These are phyloP conservation scores for Sporodiniella umbellata DNA, from an alignment of 371 early-diverging fungal species.

Conservation along the genomic window DNA sequence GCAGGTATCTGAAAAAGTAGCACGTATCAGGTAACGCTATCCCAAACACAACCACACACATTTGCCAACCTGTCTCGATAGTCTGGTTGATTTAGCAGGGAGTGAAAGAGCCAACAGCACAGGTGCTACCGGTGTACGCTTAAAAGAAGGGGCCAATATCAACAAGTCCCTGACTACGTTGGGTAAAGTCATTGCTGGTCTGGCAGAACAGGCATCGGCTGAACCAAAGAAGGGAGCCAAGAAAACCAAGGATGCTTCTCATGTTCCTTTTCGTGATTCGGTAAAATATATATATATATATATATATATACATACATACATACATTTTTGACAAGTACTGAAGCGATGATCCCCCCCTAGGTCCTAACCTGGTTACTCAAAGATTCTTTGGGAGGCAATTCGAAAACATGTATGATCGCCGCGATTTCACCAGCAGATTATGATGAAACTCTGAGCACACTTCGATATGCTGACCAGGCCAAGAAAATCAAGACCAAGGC, in stretches of 20 bases:
- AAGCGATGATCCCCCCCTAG: too few relatives aligned
- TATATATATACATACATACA: too few relatives aligned
- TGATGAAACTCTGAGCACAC: conserved; percentile 85
- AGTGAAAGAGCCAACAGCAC: conserved; percentile 96
- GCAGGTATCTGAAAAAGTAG: conserved; percentile 74
- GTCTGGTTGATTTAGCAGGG: conserved; percentile 90
- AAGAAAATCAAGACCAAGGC: conserved; percentile 84
- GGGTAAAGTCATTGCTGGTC: conserved; percentile 95
- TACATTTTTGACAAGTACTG: too few relatives aligned
- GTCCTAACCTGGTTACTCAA: conserved; percentile 85
- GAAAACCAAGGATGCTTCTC: conserved; percentile 49
- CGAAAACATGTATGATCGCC: conserved; percentile 85
- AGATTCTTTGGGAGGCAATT: conserved; percentile 84
- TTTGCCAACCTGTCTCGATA: conserved; percentile 14
- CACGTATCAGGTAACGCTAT: conserved; percentile 49
- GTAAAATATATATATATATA: conserved; percentile 50
- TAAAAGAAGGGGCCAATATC: conserved; percentile 98
- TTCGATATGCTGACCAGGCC: conserved; percentile 88
- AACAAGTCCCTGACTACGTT: conserved; percentile 94
- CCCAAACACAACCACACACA: not conserved
- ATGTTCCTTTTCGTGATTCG: conserved; percentile 89
- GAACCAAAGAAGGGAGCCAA: conserved; percentile 45
- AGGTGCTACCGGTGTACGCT: conserved; percentile 89
- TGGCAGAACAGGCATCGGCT: conserved; percentile 74
- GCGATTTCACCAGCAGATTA: conserved; percentile 70